A percentile compares a stretch with the other conserved stretches of the same genome.
phyloP scores from a whole-genome alignment of 306 rosid genomes.

The Notholithocarpus densiflorus region DNA sequence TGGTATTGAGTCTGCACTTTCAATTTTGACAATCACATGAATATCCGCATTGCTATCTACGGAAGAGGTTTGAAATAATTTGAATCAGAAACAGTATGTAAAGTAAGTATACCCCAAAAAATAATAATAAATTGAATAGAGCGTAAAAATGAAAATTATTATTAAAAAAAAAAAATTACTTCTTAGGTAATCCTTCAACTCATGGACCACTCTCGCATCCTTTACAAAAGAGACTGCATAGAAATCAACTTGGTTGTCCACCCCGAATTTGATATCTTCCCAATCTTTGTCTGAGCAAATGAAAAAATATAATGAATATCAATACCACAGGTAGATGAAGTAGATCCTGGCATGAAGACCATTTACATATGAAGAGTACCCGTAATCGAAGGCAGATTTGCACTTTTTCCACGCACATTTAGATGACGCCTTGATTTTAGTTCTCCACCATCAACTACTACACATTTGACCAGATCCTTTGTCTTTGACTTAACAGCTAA shows the following conservation, averaged over 20 bases:
- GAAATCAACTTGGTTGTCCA: conserved; percentile 91
- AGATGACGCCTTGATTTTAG: conserved; percentile 93
- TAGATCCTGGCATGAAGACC: not conserved
- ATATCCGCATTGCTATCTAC: conserved; percentile 77
- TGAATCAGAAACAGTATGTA: not conserved
- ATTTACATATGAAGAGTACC: conserved; percentile 38
- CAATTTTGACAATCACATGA: conserved; percentile 87
- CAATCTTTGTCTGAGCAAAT: conserved; percentile 76
- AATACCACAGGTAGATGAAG: not conserved
- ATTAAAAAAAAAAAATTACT: conserved; percentile 30
- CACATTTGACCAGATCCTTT: conserved; percentile 68
- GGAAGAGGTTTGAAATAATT: conserved; percentile 22
- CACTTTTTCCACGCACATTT: conserved; percentile 98
- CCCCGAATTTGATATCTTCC: conserved; percentile 99
- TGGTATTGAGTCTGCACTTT: conserved; percentile 94
- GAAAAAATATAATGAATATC: not conserved
- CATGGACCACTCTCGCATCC: conserved; percentile 83
- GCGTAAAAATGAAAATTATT: not conserved
- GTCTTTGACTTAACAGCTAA: conserved; percentile 81
- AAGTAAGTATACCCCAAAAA: conserved; percentile 7
- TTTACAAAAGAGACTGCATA: conserved; percentile 96
- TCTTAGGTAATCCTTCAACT: conserved; percentile 79
- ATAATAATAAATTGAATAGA: conserved; percentile 23
- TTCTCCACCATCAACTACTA: conserved; percentile 90
- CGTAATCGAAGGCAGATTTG: conserved; percentile 92